Evolutionary conservation across 2,329 filamentous ascomycete species (phyloP).

Genomic region (Ophiostoma tasmaniense): DNA sequence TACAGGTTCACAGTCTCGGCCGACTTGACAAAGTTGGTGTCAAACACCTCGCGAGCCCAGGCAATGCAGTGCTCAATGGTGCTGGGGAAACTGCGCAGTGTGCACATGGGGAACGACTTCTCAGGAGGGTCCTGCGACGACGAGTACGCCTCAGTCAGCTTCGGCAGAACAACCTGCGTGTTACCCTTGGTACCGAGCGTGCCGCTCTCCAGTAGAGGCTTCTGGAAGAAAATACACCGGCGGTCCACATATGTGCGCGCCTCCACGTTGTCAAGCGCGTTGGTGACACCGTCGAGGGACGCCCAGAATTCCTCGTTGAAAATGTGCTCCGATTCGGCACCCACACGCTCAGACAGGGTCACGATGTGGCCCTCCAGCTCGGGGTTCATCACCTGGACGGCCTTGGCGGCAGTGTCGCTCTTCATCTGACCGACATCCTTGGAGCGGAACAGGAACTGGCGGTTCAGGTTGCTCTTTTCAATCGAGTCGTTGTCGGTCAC

Average conservation of each 20-base stretch:
- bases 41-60: slow-evolving; percentile 94
- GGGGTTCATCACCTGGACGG: slow-evolving; percentile 93
- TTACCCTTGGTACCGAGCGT: slow-evolving; percentile 99
- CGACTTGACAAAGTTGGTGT: slow-evolving; percentile 85
- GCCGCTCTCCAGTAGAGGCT: slow-evolving; percentile 90
- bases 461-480: slow-evolving; percentile 96
- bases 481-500: slow-evolving; percentile 98
- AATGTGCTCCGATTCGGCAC: slow-evolving; percentile 81
- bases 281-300: slow-evolving; percentile 81
- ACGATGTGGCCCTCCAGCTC: slow-evolving; percentile 80
- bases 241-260: slow-evolving; percentile 93
- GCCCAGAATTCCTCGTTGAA: slow-evolving; percentile 95
- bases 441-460: slow-evolving; percentile 89
- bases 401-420: slow-evolving; percentile 84
- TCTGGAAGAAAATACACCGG: slow-evolving; percentile 96
- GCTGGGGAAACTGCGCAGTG: slow-evolving; percentile 93
- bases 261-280: slow-evolving; percentile 95
- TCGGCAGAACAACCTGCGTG: slow-evolving; percentile 87
- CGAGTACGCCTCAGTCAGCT: slow-evolving; percentile 92
- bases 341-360: slow-evolving; percentile 80
- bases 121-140: slow-evolving; percentile 91
- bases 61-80: slow-evolving; percentile 98
- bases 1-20: slow-evolving; percentile 93
- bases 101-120: slow-evolving; percentile 99
- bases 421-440: slow-evolving; percentile 94